These are phyloP conservation scores for Boechera divaricarpa DNA, from an alignment of 345 rosid species.

Conservation along the genomic window DNA sequence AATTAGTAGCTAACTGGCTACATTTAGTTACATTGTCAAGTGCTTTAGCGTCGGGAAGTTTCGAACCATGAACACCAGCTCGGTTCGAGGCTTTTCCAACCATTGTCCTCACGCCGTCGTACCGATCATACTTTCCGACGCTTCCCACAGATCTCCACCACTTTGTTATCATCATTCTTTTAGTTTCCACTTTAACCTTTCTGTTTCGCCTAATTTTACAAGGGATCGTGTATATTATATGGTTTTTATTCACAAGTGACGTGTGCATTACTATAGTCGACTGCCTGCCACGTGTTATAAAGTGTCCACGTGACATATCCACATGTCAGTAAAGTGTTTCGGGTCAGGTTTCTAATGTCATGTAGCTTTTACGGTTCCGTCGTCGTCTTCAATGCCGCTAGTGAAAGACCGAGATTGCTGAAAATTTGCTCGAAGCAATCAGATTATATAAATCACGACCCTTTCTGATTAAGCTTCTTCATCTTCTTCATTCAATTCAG, in stretches of 20 bases:
- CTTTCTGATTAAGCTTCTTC: neutral
- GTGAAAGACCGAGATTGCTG: neutral
- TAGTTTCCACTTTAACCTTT: neutral
- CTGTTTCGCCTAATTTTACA: neutral
- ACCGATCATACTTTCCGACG: slow-evolving; percentile 17
- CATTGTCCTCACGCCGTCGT: slow-evolving; percentile 31
- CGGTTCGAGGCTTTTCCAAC: slow-evolving; percentile 45
- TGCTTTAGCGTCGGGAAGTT: slow-evolving; percentile 35
- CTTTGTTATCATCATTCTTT: slow-evolving; percentile 32
- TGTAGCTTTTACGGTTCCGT: neutral
- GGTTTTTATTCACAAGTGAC: slow-evolving; percentile 17
- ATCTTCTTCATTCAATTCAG: neutral
- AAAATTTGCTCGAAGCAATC: no score
- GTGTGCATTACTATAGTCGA: slow-evolving; percentile 2
- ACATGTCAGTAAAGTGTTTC: neutral
- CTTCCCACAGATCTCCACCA: slow-evolving; percentile 19
- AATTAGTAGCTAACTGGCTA: neutral
- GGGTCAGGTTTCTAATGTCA: neutral
- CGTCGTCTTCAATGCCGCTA: neutral
- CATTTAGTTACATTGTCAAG: slow-evolving; percentile 37
- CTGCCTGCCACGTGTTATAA: slow-evolving; percentile 6
- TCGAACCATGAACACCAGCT: slow-evolving; percentile 45
- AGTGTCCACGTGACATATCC: slow-evolving; percentile 5
- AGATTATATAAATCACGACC: no score
- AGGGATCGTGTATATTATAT: neutral